Evolutionary conservation across 495 filamentous ascomycete genomes (phyloP).

Genomic region (Acidomyces sp.): DNA sequence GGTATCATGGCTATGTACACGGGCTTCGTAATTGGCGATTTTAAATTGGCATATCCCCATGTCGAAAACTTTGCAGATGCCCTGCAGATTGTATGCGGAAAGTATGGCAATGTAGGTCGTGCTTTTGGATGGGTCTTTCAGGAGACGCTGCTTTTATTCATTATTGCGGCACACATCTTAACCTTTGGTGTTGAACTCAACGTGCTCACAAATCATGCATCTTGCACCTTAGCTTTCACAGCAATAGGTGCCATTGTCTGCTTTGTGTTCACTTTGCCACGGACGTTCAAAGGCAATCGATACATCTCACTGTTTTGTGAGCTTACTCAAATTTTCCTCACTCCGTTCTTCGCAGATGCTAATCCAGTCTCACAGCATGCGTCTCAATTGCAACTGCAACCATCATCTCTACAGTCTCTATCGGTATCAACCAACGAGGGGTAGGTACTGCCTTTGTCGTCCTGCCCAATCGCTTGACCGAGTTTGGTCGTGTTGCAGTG

Average conservation of each 20-base stretch:
- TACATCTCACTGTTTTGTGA: slow-evolving; percentile 52
- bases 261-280: slow-evolving; percentile 48
- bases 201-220: slow-evolving; percentile 46
- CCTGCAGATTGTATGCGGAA: slow-evolving; percentile 51
- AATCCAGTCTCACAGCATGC: slow-evolving; percentile 38
- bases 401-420: slow-evolving; percentile 51
- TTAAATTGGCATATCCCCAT: slow-evolving; percentile 59
- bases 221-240: slow-evolving; percentile 56
- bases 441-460: slow-evolving; percentile 18
- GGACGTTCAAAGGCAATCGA: slow-evolving; percentile 46
- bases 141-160: slow-evolving; percentile 54
- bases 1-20: slow-evolving; percentile 63
- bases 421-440: slow-evolving; percentile 29
- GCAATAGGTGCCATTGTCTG: slow-evolving; percentile 51
- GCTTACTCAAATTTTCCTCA: slow-evolving; percentile 25
- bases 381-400: slow-evolving; percentile 52
- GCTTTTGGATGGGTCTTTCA: slow-evolving; percentile 52
- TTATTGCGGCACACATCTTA: slow-evolving; percentile 63
- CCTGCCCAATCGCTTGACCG: neutral
- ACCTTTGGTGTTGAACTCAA: slow-evolving; percentile 63
- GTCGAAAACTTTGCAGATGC: slow-evolving; percentile 63
- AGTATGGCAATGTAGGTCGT: slow-evolving; percentile 46
- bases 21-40: slow-evolving; percentile 63
- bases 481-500: slow-evolving; percentile 29
- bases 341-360: slow-evolving; percentile 49